Percentiles rank a stretch among this genome's conserved stretches.
phyloP scores from a whole-genome alignment of 805 yeast species.

The Saccharomycopsis lassenensis region DNA sequence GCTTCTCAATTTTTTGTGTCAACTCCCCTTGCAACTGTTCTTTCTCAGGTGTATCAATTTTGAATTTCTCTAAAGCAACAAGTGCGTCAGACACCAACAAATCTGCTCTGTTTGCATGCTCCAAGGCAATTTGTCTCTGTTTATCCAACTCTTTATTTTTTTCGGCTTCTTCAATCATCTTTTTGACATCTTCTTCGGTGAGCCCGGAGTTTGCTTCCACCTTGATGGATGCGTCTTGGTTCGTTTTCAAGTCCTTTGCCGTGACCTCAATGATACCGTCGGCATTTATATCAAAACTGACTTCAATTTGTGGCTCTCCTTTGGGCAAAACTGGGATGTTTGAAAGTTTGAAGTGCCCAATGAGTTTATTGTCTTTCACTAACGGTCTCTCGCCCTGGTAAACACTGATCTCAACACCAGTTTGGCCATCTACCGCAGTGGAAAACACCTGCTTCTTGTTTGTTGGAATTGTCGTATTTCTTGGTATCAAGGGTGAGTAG shows the following conservation, averaged over 20 bases:
- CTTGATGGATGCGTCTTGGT: conserved; percentile 64
- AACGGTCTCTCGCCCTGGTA: conserved; percentile 75
- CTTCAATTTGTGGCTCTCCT: conserved; percentile 72
- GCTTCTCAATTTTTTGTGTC: conserved; percentile 16
- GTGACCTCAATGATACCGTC: conserved; percentile 76
- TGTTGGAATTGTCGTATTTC: conserved; percentile 70
- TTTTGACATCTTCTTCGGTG: conserved; percentile 55
- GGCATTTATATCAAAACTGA: conserved; percentile 70
- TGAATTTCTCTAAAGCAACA: conserved; percentile 64
- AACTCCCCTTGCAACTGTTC: conserved; percentile 36
- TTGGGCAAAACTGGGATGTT: conserved; percentile 71
- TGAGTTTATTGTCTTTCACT: conserved; percentile 65
- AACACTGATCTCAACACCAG: conserved; percentile 70
- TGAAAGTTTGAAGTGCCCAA: conserved; percentile 62
- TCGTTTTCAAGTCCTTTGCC: conserved; percentile 71
- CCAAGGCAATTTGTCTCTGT: conserved; percentile 47
- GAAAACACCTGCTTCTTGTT: conserved; percentile 66
- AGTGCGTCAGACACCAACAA: conserved; percentile 81
- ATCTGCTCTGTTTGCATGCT: conserved; percentile 69
- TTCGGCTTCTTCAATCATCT: conserved; percentile 56
- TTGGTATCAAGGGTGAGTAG: conserved; percentile 65
- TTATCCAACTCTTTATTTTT: conserved; percentile 50
- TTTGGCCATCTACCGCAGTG: conserved; percentile 78
- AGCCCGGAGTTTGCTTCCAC: conserved; percentile 63
- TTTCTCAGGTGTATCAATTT: conserved; percentile 53